Evolutionary conservation across 352 stramenopile genomes (phyloP).

Genomic region (Phytophthora europaea): DNA sequence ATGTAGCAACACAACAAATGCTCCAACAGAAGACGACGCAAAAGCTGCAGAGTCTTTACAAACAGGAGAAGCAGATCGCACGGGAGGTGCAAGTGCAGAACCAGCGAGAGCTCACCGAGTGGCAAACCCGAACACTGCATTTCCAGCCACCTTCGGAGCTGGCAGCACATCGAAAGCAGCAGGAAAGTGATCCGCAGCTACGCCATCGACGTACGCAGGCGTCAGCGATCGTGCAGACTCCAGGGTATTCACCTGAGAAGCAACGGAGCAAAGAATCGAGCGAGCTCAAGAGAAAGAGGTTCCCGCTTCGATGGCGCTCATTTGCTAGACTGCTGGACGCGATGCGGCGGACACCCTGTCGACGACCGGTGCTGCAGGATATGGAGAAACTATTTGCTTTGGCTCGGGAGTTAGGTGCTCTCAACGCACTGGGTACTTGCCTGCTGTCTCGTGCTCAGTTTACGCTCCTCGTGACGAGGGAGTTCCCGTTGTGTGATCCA

Average conservation of each 20-base stretch:
- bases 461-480: constrained; percentile 50
- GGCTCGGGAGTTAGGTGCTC: constrained; percentile 58
- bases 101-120: constrained; percentile 48
- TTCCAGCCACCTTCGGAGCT: constrained; percentile 53
- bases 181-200: constrained; percentile 21
- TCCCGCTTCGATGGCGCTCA: constrained; percentile 59
- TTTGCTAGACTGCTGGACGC: constrained; percentile 57
- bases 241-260: constrained; percentile 51
- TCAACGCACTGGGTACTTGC: constrained; percentile 51
- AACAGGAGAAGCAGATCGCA: constrained; percentile 45
- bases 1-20: constrained; percentile 30
- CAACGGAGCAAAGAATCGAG: constrained; percentile 47
- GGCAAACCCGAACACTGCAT: constrained; percentile 46
- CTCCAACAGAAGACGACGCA: constrained; percentile 38
- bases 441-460: constrained; percentile 56
- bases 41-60: constrained; percentile 41
- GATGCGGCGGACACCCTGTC: constrained; percentile 67
- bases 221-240: constrained; percentile 62
- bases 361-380: constrained; percentile 69
- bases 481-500: constrained; percentile 58
- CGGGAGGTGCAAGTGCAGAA: constrained; percentile 37
- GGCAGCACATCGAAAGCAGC: constrained; percentile 18
- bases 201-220: constrained; percentile 39
- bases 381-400: constrained; percentile 70
- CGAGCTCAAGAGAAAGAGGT: constrained; percentile 46